These are phyloP conservation scores for Trametopsis cervina DNA, from an alignment of 768 basidiomycete species.

Conservation along the genomic window DNA sequence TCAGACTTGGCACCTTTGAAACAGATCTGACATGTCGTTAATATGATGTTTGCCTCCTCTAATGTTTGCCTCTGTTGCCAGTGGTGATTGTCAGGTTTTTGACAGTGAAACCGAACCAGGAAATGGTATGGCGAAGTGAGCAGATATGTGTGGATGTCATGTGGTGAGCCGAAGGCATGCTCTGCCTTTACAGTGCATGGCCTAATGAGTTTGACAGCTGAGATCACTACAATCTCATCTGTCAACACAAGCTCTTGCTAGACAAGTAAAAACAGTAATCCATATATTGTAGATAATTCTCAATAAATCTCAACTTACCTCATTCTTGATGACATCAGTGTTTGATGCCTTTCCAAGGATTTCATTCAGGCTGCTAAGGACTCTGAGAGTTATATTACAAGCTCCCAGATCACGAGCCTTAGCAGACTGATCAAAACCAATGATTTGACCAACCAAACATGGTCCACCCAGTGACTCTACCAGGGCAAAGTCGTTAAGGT, in stretches of 20 bases:
- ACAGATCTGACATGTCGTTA: conserved; percentile 39
- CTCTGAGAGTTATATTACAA: conserved; percentile 19
- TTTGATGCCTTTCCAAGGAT: conserved; percentile 25
- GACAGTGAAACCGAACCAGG: conserved; percentile 47
- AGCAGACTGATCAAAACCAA: conserved; percentile 21
- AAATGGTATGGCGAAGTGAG: conserved; percentile 49
- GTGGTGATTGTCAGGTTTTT: conserved; percentile 27
- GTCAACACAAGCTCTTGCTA: conserved; percentile 63
- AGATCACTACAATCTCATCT: conserved; percentile 31
- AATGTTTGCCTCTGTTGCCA: conserved; percentile 34
- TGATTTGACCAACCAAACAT: conserved; percentile 51
- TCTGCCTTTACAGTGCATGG: conserved; percentile 43
- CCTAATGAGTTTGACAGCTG: conserved; percentile 35
- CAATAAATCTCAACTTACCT: conserved; percentile 35
- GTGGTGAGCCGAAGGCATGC: too few relatives aligned
- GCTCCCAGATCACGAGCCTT: conserved; percentile 11
- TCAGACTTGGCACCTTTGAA: conserved; percentile 24
- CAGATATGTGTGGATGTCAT: conserved; percentile 38
- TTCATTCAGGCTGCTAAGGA: conserved; percentile 44
- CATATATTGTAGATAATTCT: not conserved
- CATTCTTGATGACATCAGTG: conserved; percentile 40
- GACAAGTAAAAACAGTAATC: not conserved
- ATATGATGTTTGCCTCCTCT: conserved; percentile 20
- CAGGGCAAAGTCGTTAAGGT: conserved; percentile 54
- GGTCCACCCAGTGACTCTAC: conserved; percentile 42